Base-by-base conservation (phyloP, 2,329 filamentous ascomycete genomes). In the Aspergillus ustus region DNA sequence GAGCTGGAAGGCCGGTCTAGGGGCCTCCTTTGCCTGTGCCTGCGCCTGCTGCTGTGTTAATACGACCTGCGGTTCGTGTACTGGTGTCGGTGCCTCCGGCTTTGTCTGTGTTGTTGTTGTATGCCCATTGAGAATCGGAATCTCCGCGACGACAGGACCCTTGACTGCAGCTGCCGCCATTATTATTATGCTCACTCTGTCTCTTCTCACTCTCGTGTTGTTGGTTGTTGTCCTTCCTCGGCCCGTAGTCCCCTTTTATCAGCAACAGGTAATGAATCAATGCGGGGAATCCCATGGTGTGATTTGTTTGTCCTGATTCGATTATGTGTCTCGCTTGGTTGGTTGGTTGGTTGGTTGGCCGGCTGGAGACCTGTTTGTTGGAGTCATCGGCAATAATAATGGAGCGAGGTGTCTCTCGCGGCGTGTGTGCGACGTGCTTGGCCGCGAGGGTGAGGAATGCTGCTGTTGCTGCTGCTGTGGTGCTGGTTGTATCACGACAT, bases 1-100 rank as follows among this genome's bases (percentile, higher is more conserved):
- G 1, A 80, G 59, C 45, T 75, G 61, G 25, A 80, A 78, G 0
- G 60, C 52, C 1, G 69, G 57, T 46, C 40, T 58, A 25, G 25
- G 25, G 48, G n/a, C 34, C 44, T 7, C n/a, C 31, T 53, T 34
- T 15, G 29, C 6, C 2, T 17, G n/a, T n/a, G n/a, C n/a, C n/a
- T n/a, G n/a, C n/a, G n/a, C n/a, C n/a, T n/a, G n/a, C n/a, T n/a
- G 22, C 25, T 25, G 25, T 5, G 25, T 5, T 25, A 25, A 4
- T 25, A 3, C 25, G 4, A 25, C 25, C 25, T 25, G 25, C 3
- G 25, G 25, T 5, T 25, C 25, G 4, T 25, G 2, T 25, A 25
- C 25, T 3, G 2, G 25, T 25, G 25, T 25, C 6, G 25, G 6
- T 25, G 25, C 6, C 25, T 4, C 4, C 25, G 25, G 4, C 25